These are phyloP conservation scores for Auriscalpium orientale DNA, from an alignment of 768 basidiomycete genomes.

Conservation along the genomic window DNA sequence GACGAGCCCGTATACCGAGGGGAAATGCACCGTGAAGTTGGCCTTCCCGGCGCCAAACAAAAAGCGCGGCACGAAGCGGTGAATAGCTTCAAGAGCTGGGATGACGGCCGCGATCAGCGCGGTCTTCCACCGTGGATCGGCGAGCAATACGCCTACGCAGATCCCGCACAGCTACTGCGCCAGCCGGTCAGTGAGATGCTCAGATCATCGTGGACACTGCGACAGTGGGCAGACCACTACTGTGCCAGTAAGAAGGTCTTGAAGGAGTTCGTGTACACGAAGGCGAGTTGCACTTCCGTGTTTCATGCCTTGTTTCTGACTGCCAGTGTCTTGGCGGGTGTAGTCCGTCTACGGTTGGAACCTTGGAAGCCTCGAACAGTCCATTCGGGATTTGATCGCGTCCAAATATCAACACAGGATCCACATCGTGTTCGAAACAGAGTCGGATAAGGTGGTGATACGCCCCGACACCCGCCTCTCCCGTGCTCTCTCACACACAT, in stretches of 20 bases:
- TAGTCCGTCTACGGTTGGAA: slow-evolving; percentile 48
- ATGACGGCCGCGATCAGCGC: slow-evolving; percentile 31
- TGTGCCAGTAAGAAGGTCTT: slow-evolving; percentile 60
- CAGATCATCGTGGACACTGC: slow-evolving; percentile 16
- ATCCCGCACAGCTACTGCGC: not conserved
- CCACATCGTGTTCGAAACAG: slow-evolving; percentile 42
- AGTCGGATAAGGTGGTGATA: slow-evolving; percentile 46
- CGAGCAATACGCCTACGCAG: not conserved
- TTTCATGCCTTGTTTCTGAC: not conserved
- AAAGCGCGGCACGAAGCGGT: slow-evolving; percentile 35
- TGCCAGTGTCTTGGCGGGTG: slow-evolving; percentile 29
- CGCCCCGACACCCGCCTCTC: slow-evolving; percentile 63
- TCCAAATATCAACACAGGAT: slow-evolving; percentile 32
- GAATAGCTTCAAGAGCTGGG: slow-evolving; percentile 39
- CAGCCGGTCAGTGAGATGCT: slow-evolving; percentile 8
- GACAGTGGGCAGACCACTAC: slow-evolving; percentile 76
- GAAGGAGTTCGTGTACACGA: slow-evolving; percentile 73
- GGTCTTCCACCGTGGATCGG: slow-evolving; percentile 49
- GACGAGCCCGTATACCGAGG: slow-evolving; percentile 59
- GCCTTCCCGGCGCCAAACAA: slow-evolving; percentile 28
- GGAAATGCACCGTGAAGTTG: slow-evolving; percentile 50
- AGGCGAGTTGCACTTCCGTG: slow-evolving; percentile 32
- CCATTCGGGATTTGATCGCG: slow-evolving; percentile 33
- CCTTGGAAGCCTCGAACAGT: slow-evolving; percentile 30
- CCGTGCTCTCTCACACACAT: slow-evolving; percentile 58